phyloP scores from a whole-genome alignment of 306 rosid species.

The Vicia villosa region DNA sequence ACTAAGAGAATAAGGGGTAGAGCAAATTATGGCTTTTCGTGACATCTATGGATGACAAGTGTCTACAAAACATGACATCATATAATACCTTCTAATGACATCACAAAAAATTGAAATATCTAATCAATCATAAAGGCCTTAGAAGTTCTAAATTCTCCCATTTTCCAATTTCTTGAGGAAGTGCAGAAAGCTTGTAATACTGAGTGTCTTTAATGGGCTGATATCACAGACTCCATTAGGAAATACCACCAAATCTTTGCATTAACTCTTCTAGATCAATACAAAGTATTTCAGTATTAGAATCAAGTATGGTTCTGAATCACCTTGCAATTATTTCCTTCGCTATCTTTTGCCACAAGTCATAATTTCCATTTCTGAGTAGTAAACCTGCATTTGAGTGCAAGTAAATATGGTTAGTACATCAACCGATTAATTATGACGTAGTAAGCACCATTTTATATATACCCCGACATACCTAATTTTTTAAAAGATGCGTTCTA shows the following conservation, averaged over 20 bases:
- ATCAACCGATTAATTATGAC: too few species aligned
- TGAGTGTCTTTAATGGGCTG: slow-evolving; percentile 33
- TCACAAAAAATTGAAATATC: neutral
- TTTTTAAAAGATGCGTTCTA: too few species aligned
- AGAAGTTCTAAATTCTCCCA: slow-evolving; percentile 38
- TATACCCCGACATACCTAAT: too few species aligned
- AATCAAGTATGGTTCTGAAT: too few species aligned
- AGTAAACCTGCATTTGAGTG: too few species aligned
- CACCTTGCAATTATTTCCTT: too few species aligned
- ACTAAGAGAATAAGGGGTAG: neutral
- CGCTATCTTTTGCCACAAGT: too few species aligned
- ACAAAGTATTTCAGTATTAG: too few species aligned
- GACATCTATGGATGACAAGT: slow-evolving; percentile 27
- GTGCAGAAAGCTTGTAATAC: slow-evolving; percentile 35
- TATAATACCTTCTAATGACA: slow-evolving; percentile 10
- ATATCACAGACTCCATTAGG: slow-evolving; percentile 39
- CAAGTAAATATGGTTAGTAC: too few species aligned
- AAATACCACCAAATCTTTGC: slow-evolving; percentile 40
- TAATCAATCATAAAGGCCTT: too few species aligned
- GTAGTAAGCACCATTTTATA: too few species aligned
- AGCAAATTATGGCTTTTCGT: slow-evolving; percentile 2
- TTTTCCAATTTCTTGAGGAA: slow-evolving; percentile 41
- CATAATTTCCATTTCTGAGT: too few species aligned
- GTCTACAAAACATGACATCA: slow-evolving; percentile 25
- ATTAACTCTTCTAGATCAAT: slow-evolving; percentile 39